These are phyloP conservation scores for Chrysosphaeria jannelii DNA, from an alignment of 2,329 filamentous ascomycete genomes.

Conservation along the genomic window DNA sequence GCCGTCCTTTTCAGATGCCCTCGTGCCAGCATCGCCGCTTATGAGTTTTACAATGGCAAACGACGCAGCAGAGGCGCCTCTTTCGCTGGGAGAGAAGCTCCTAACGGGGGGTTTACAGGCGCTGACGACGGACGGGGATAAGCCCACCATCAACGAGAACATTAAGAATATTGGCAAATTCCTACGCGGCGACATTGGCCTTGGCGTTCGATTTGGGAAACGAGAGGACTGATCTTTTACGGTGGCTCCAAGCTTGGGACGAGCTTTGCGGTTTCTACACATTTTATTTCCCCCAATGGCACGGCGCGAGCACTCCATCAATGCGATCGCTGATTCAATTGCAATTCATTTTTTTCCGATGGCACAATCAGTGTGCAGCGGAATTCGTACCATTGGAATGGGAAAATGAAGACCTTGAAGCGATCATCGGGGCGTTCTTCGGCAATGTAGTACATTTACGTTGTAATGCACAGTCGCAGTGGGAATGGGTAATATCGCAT, in stretches of 20 bases:
- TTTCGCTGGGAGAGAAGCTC: slow-evolving; percentile 46
- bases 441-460: no score
- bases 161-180: slow-evolving; percentile 90
- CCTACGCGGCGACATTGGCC: slow-evolving; percentile 63
- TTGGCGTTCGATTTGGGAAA: slow-evolving; percentile 44
- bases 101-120: slow-evolving; percentile 20
- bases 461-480: no score
- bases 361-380: background rate
- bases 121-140: slow-evolving; percentile 1
- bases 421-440: no score
- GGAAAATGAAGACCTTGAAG: no score
- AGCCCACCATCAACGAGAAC: slow-evolving; percentile 61
- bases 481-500: no score
- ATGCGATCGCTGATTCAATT: background rate
- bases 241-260: no score
- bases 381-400: no score
- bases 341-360: background rate
- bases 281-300: no score
- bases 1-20: slow-evolving; percentile 26
- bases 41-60: no score
- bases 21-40: slow-evolving; percentile 39
- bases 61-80: no score
- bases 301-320: no score
- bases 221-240: slow-evolving; percentile 15
- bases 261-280: background rate